These are phyloP conservation scores for Platanthera zijinensis DNA, from an alignment of 106 monocot genomes.

Conservation along the genomic window DNA sequence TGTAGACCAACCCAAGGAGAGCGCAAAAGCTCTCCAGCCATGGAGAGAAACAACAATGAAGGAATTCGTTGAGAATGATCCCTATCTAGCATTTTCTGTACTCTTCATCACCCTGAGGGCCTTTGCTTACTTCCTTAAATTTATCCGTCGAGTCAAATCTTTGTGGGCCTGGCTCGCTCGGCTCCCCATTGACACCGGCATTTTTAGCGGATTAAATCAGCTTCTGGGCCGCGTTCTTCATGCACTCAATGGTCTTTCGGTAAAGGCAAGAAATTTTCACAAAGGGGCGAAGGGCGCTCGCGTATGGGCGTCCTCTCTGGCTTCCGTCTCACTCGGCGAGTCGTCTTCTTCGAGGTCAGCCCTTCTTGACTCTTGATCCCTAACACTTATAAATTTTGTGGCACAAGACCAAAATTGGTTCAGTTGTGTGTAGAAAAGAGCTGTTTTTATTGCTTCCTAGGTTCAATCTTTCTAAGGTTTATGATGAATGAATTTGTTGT, in stretches of 20 bases:
- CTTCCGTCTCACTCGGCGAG: constrained; percentile 82
- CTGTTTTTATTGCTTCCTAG: not conserved
- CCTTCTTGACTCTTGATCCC: constrained; percentile 6
- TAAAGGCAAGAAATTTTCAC: constrained; percentile 56
- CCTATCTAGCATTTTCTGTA: constrained; percentile 42
- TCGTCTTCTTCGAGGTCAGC: constrained; percentile 32
- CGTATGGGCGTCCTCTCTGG: constrained; percentile 73
- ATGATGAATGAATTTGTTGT: not conserved
- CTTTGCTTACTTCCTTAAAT: constrained; percentile 20
- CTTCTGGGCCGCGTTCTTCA: constrained; percentile 39
- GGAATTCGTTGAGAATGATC: constrained; percentile 45
- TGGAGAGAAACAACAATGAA: constrained; percentile 15
- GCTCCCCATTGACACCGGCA: constrained; percentile 33
- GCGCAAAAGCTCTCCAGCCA: not conserved
- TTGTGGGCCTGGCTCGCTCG: constrained; percentile 19
- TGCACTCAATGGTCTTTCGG: constrained; percentile 45
- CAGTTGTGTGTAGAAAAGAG: not conserved
- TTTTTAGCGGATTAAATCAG: constrained; percentile 46
- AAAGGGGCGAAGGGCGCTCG: constrained; percentile 76
- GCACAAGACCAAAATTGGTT: not conserved
- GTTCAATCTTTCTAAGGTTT: not conserved
- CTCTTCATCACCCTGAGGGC: constrained; percentile 47
- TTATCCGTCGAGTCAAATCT: constrained; percentile 29
- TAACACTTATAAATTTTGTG: not conserved
- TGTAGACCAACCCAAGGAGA: constrained; percentile 13